Base-by-base conservation (phyloP, 2,329 filamentous ascomycete species). In the Lasiodiplodia citricola region DNA sequence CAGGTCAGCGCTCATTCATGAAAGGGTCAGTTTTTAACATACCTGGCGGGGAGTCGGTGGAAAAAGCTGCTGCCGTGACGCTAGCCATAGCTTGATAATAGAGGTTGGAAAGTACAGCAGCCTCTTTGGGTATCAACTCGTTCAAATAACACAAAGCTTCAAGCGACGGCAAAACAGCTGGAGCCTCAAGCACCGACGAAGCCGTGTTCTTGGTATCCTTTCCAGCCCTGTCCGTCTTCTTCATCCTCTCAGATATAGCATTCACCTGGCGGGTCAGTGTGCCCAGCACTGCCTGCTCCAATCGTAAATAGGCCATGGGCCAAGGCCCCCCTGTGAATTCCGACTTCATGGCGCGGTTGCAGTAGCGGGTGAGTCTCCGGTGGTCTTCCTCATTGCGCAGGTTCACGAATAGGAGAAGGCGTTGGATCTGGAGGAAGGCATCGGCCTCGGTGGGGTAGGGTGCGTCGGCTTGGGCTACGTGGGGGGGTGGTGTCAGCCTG, bases 391-490 rank as follows among this genome's bases (percentile, higher is more conserved):
- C 75, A 28, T 75, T 76, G 37, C 73, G 74, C 6, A 78, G 74
- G 5, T 75, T 77, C 60, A 79, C 80, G 74, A 86, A 86, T 23
- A 80, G 76, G 51, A 85, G 74, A 63, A 86, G 74, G 16, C 79
- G 75, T 55, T 80, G 77, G 47, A 85, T 72, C 70, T 84, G 81
- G 54, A 70, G 70, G 38, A 83, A 72, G 23, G 81, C 79, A 25
- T 81, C 78, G 6, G 77, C 77, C 62, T 79, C 77, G 13, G 78
- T 77, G 38, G 60, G 68, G 70, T 84, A 84, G 23, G 77, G 72
- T 10, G 69, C 71, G 41, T 70, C 54, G 54, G 68, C 44, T 37
- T 65, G 28, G 35, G 51, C 23, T 55, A 47, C n/a, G 37, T 23
- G 11, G 10, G 38, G 18, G 18, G 8, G 38, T 18, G 37, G 16